phyloP scores from a whole-genome alignment of 306 rosid genomes.

The Prunus dulcis region DNA sequence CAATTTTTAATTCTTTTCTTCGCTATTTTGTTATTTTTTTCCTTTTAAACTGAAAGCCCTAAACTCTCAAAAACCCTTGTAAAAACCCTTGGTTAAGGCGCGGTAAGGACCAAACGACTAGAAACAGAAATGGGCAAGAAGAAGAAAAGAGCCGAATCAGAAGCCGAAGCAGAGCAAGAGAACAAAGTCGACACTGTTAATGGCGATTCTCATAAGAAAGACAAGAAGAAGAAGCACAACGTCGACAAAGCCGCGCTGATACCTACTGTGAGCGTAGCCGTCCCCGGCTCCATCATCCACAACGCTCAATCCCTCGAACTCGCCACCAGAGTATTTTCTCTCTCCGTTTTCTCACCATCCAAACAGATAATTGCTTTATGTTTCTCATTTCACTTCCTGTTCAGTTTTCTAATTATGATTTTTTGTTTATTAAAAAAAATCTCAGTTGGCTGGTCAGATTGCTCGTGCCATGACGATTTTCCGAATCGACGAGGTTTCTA shows the following conservation, averaged over 20 bases:
- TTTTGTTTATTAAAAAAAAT: conserved; percentile 11
- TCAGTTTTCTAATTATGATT: neutral
- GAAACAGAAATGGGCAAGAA: conserved; percentile 64
- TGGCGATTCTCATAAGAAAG: conserved; percentile 34
- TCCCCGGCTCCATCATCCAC: conserved; percentile 88
- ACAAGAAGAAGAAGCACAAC: conserved; percentile 21
- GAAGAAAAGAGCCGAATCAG: conserved; percentile 43
- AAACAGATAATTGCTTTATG: neutral
- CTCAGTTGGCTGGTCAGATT: conserved; percentile 88
- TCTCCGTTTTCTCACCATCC: neutral
- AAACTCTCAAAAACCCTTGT: neutral
- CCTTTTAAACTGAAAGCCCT: neutral
- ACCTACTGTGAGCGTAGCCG: conserved; percentile 73
- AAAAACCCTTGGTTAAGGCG: neutral
- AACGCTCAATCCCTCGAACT: conserved; percentile 85
- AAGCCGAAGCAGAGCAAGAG: conserved; percentile 15
- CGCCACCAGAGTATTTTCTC: conserved; percentile 66
- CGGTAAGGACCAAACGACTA: neutral
- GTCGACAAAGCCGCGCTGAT: conserved; percentile 25
- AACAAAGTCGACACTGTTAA: conserved; percentile 11
- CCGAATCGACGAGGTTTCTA: conserved; percentile 79
- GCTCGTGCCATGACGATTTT: conserved; percentile 98
- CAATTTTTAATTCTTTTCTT: too few species aligned
- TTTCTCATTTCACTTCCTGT: neutral
- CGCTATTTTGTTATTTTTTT: too few species aligned